Conservation (phyloP, 2,329 filamentous ascomycete genomes). For the Ophiostoma montium region DNA sequence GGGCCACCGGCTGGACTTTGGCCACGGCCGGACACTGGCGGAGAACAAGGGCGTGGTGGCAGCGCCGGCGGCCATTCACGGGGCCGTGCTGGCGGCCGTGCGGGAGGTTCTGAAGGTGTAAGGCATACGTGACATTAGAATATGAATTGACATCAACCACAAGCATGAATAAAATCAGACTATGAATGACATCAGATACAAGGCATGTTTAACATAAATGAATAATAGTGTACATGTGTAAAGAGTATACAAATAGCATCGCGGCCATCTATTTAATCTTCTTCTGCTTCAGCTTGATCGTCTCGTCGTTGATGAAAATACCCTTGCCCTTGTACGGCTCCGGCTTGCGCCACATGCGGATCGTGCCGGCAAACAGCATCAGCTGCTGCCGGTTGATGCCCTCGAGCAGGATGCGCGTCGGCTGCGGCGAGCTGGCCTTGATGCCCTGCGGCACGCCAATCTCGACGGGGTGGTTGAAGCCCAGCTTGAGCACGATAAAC, state of each 20-base stretch:
- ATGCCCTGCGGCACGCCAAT: constrained; percentile 71
- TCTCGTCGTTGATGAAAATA: constrained; percentile 95
- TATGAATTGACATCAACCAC: no score
- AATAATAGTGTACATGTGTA: background rate
- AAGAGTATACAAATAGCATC: background rate
- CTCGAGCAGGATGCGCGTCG: constrained; percentile 82
- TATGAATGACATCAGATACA: no score
- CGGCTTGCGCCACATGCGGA: constrained; percentile 75
- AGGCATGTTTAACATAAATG: background rate
- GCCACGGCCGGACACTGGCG: constrained; percentile 68
- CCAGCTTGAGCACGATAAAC: constrained; percentile 87
- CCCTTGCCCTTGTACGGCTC: constrained; percentile 99
- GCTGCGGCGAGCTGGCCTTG: constrained; percentile 75
- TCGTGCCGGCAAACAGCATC: constrained; percentile 80
- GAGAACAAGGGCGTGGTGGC: constrained; percentile 92
- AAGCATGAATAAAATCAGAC: no score
- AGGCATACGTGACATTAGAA: no score
- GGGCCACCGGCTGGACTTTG: constrained; percentile 77
- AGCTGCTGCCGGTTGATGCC: constrained; percentile 75
- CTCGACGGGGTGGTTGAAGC: constrained; percentile 92
- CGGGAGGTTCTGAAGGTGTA: constrained; percentile 52
- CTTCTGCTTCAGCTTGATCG: constrained; percentile 96
- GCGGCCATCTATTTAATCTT: constrained; percentile 62
- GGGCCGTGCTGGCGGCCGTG: constrained; percentile 64
- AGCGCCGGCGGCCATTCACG: constrained; percentile 63